Evolutionary conservation across 1,139 yeast species (phyloP), one percentile per base, ranked within the genome.

Genomic region (Suhomyces bokatorum): DNA sequence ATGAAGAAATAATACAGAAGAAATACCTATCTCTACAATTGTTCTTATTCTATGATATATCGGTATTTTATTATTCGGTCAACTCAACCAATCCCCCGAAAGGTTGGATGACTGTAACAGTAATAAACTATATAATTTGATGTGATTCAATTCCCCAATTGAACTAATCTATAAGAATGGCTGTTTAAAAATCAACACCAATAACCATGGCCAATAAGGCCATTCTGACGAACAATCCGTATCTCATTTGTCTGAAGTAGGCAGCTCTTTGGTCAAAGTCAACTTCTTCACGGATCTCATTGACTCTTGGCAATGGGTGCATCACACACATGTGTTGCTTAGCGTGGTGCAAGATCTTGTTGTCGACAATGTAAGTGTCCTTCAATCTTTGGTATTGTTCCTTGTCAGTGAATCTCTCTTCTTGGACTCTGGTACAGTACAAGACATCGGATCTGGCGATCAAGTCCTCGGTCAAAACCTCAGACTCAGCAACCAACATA

Each of bases 231-330:
- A 84, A 95, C 69, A 95, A 78, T 50, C 99, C 99, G 64, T 93
- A 93, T 70, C 95, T 86, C 98, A 93, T 93, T 77, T 91, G 98
- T 81, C 99, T 87, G 78, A 93, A 93, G 76, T 93, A 93, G 50
- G 98, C 98, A 54, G 99, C 98, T 70, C 99, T 87, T 70, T 91
- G 97, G 70, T 95, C 99, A 63, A 91, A 93, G 70, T 95, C 99
- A 59, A 95, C 98, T 74, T 95, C 99, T 72, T 90, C 98, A 62
- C 88, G 86, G 58, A 95, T 91, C 74, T 95, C 99, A 59, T 83
- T 86, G 55, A 89, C 90, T 72, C 99, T 87, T 66, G 99, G 99
- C 60, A 95, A 81, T 67, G 99, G 99, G 68, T 95, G 99, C 96
- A 95, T 86, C 52, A 95, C 87, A 69, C 97, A 90, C 99, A 93